Evolutionary conservation across 2,329 filamentous ascomycete genomes (phyloP).

Genomic region (Cordyceps cicadae): DNA sequence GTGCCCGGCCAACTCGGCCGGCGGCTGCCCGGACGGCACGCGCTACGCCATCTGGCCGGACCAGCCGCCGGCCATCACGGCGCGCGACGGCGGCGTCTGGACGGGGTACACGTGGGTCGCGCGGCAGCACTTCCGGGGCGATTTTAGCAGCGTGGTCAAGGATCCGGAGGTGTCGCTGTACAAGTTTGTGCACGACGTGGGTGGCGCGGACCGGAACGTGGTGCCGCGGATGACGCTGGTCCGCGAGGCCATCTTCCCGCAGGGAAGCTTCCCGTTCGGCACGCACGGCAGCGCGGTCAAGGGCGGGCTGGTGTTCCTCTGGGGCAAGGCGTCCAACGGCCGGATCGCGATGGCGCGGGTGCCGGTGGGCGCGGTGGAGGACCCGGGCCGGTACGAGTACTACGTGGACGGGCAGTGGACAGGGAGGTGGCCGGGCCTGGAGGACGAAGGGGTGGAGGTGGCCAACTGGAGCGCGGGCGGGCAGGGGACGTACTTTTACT

Average conservation of each 20-base stretch:
- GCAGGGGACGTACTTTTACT: slow-evolving; percentile 19
- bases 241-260: slow-evolving; percentile 10
- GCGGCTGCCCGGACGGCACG: slow-evolving; percentile 5
- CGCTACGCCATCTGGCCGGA: slow-evolving; percentile 11
- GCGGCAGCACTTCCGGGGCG: slow-evolving; percentile 5
- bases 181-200: slow-evolving; percentile 9
- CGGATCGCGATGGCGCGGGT: slow-evolving; percentile 16
- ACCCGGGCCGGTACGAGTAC: slow-evolving; percentile 17
- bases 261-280: slow-evolving; percentile 7
- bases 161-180: slow-evolving; percentile 9
- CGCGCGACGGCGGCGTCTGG: slow-evolving; percentile 1
- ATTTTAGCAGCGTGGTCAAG: slow-evolving; percentile 10
- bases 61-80: slow-evolving; percentile 6
- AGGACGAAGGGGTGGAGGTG: slow-evolving; percentile 12
- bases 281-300: slow-evolving; percentile 15
- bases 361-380: slow-evolving; percentile 13
- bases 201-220: slow-evolving; percentile 6
- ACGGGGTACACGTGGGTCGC: slow-evolving; percentile 10
- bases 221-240: slow-evolving; percentile 9
- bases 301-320: slow-evolving; percentile 16
- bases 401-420: slow-evolving; percentile 16
- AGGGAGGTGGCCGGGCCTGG: slow-evolving; percentile 10
- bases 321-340: slow-evolving; percentile 13
- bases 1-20: slow-evolving; percentile 1
- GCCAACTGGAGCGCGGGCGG: slow-evolving; percentile 17